Evolutionary conservation across 1,139 yeast genomes (phyloP).

Genomic region (Suhomyces bribrorum): DNA sequence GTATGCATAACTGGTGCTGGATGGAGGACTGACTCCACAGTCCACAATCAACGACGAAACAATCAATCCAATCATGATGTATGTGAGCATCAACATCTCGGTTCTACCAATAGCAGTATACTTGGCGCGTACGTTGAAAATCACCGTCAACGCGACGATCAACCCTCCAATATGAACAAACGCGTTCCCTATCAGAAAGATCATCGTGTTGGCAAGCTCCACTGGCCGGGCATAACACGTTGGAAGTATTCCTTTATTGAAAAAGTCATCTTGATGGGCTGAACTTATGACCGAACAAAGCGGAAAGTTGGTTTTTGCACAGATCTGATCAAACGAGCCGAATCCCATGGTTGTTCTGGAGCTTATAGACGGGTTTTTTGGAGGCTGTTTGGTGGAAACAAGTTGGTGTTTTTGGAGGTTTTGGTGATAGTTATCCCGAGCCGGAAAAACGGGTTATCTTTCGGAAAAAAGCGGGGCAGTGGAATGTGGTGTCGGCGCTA

Average conservation of each 20-base stretch:
- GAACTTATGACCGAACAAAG: constrained; percentile 67
- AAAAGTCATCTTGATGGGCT: constrained; percentile 26
- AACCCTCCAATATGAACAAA: constrained; percentile 80
- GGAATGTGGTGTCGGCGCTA: too few species aligned
- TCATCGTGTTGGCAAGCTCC: constrained; percentile 85
- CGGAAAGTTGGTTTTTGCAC: constrained; percentile 73
- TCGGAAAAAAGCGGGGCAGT: too few species aligned
- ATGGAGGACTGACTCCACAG: constrained; percentile 91
- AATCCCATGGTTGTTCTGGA: too few species aligned
- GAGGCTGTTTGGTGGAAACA: too few species aligned
- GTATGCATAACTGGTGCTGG: constrained; percentile 70
- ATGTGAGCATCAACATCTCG: constrained; percentile 78
- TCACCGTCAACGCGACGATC: constrained; percentile 61
- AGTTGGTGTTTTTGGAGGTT: too few species aligned
- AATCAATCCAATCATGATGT: constrained; percentile 57
- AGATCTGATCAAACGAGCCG: constrained; percentile 70
- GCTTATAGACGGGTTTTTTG: too few species aligned
- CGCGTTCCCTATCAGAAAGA: constrained; percentile 88
- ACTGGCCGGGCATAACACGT: constrained; percentile 83
- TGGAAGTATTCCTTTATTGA: constrained; percentile 64
- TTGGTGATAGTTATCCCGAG: too few species aligned
- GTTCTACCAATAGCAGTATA: constrained; percentile 92
- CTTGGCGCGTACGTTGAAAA: constrained; percentile 78
- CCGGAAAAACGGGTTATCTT: too few species aligned
- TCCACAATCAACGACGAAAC: constrained; percentile 76